Evolutionary conservation across 352 stramenopile genomes (phyloP), one percentile per base, ranked within the genome.

Genomic region (Globisporangium spinosum): DNA sequence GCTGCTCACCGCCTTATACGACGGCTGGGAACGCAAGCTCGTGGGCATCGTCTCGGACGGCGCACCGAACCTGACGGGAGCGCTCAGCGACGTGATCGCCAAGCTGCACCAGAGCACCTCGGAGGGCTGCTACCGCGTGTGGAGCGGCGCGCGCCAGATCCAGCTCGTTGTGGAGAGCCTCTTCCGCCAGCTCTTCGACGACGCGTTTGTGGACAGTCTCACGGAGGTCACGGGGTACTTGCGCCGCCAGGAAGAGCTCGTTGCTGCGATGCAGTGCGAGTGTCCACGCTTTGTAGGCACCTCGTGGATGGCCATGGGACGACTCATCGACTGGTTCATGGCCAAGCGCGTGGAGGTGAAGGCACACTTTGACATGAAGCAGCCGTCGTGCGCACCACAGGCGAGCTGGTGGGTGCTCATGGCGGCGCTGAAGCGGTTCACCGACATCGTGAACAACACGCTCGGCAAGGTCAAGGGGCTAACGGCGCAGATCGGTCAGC

Each of bases 251-350:
- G 49, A 62, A 6, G 55, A 58, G 38, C 67, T 71, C n/a, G 25
- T 64, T 9, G 22, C 67, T 0, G 29, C 27, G 59, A 64, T 68
- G 38, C 60, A 60, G 1, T 32, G 53, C 29, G 55, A 45, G 35
- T 71, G 67, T 43, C 67, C 67, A 32, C 59, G 61, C n/a, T 67
- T 71, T 29, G 67, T 68, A 7, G 61, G 47, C 32, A 68, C 55
- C 23, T 56, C 53, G n/a, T 71, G 59, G 67, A 20, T n/a, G 5
- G 29, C 67, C 23, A 68, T 71, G 53, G 53, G 54, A 8, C 55
- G 60, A 10, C 34, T 68, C 27, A 56, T 68, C 13, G 61, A 71
- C 32, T 71, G 67, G 67, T 64, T 71, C 40, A 55, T 59, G 17
- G 34, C 22, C 25, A 64, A 67, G 9, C 67, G 67, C 0, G 29